phyloP scores from a whole-genome alignment of 2,329 filamentous ascomycete species.

The Cladosporium austrohemisphaericum region DNA sequence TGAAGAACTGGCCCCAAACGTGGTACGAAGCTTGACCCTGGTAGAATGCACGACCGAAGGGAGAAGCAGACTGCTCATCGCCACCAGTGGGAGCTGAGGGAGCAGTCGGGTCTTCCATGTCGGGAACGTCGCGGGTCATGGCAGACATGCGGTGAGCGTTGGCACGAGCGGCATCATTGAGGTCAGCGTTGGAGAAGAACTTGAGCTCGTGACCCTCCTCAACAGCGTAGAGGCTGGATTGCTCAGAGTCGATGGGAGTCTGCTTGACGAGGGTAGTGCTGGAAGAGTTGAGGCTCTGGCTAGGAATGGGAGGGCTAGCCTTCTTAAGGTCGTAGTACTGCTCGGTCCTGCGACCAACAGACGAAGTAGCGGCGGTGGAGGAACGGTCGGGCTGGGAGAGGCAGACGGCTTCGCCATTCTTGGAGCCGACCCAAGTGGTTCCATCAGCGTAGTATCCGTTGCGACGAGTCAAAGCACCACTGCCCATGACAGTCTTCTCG shows the following conservation, averaged over 20 bases:
- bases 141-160: slow-evolving; percentile 15
- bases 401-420: slow-evolving; percentile 49
- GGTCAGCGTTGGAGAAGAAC: slow-evolving; percentile 9
- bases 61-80: slow-evolving; percentile 32
- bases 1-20: slow-evolving; percentile 47
- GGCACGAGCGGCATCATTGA: slow-evolving; percentile 9
- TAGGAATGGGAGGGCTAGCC: slow-evolving; percentile 12
- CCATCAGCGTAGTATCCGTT: slow-evolving; percentile 43
- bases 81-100: background rate
- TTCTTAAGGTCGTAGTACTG: slow-evolving; percentile 19
- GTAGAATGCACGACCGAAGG: slow-evolving; percentile 57
- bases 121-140: slow-evolving; percentile 9
- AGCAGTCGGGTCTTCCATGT: slow-evolving; percentile 5
- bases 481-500: slow-evolving; percentile 50
- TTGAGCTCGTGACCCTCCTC: slow-evolving; percentile 13
- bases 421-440: slow-evolving; percentile 52
- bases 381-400: slow-evolving; percentile 30
- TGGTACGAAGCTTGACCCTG: slow-evolving; percentile 48
- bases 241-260: slow-evolving; percentile 19
- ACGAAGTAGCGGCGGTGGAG: slow-evolving; percentile 6
- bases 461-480: slow-evolving; percentile 50
- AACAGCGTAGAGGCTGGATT: slow-evolving; percentile 20
- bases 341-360: slow-evolving; percentile 4
- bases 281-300: slow-evolving; percentile 25
- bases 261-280: slow-evolving; percentile 26